Base-by-base conservation (phyloP, 106 monocot species). In the Amphibolis antarctica region DNA sequence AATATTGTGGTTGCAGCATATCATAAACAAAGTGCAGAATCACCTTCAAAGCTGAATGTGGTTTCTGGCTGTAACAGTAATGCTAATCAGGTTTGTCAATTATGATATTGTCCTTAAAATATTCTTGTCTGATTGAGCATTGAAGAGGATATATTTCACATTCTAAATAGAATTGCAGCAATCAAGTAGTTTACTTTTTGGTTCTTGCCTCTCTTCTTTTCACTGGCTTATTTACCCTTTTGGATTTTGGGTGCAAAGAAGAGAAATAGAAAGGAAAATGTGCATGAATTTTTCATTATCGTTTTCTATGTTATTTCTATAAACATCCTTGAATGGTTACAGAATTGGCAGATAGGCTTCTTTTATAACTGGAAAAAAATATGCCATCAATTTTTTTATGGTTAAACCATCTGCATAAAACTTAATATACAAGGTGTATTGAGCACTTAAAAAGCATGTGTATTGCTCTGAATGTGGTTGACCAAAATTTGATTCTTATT, bases 11-110 rank as follows among this genome's bases (percentile, higher is more conserved):
- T 28, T 28, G 29, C 23, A 29, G 6, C 27, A 57, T 28, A 26
- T 53, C 11, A 9, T 10, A 20, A 12, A 3, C 11, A 24, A 53
- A 53, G 18, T 28, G 28, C 28, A 5, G 57, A 27, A 57, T 23
- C 57, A 57, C 27, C 57, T 57, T 57, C 57, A 57, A 28, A 57
- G 57, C 23, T 28, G n/a, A 49, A n/a, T n/a, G 15, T 2, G 15
- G n/a, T 9, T 0, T 49, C 4, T 49, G 48, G 13, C 48, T 49
- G 17, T 0, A 49, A 13, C 13, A 49, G n/a, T 12, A 13, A 9
- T 49, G 48, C 0, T 49, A 10, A 17, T 14, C 57, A 57, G 57
- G 57, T 57, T 57, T n/a, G n/a, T n/a, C n/a, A n/a, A n/a, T n/a
- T 30, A 57, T 15, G 17, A 28, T 5, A 15, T 57, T 17, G 11